Conservation (phyloP, 1,284 basidiomycete species). For the Sporisorium sorghi region DNA sequence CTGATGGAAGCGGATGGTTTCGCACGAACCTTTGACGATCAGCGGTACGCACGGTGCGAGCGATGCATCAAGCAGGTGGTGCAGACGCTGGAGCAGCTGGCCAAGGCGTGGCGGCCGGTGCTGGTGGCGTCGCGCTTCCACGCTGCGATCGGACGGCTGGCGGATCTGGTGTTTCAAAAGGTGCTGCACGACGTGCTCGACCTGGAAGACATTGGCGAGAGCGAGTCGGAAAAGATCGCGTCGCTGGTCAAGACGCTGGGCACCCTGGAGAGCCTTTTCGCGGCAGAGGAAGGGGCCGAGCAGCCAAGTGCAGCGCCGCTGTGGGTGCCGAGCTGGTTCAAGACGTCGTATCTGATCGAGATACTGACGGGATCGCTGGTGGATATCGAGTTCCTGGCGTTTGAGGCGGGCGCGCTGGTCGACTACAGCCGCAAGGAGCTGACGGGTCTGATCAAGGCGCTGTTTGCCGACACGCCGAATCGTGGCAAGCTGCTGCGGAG, state of each 20-base stretch:
- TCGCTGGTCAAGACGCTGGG: constrained; percentile 81
- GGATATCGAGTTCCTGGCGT: constrained; percentile 87
- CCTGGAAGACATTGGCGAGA: constrained; percentile 88
- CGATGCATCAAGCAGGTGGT: constrained; percentile 77
- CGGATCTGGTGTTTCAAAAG: constrained; percentile 78
- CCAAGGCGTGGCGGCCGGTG: constrained; percentile 79
- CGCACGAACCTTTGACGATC: constrained; percentile 78
- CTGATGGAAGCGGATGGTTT: constrained; percentile 80
- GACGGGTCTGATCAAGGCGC: constrained; percentile 80
- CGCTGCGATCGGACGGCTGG: constrained; percentile 76
- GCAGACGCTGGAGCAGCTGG: constrained; percentile 77
- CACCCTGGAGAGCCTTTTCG: constrained; percentile 82
- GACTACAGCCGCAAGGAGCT: constrained; percentile 90
- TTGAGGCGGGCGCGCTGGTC: constrained; percentile 88
- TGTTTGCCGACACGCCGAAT: constrained; percentile 77
- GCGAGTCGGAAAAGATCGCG: constrained; percentile 85
- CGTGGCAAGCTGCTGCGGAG: constrained; percentile 55
- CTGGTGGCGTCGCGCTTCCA: constrained; percentile 59
- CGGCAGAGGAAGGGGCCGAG: constrained; percentile 72
- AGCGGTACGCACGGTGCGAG: constrained; percentile 82
- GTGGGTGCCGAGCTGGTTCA: constrained; percentile 67
- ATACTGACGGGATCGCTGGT: constrained; percentile 67
- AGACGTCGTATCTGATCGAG: constrained; percentile 65
- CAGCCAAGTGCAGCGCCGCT: constrained; percentile 51
- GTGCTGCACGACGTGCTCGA: constrained; percentile 82